phyloP scores from a whole-genome alignment of 345 rosid genomes.

The Rubroshorea leprosula region DNA sequence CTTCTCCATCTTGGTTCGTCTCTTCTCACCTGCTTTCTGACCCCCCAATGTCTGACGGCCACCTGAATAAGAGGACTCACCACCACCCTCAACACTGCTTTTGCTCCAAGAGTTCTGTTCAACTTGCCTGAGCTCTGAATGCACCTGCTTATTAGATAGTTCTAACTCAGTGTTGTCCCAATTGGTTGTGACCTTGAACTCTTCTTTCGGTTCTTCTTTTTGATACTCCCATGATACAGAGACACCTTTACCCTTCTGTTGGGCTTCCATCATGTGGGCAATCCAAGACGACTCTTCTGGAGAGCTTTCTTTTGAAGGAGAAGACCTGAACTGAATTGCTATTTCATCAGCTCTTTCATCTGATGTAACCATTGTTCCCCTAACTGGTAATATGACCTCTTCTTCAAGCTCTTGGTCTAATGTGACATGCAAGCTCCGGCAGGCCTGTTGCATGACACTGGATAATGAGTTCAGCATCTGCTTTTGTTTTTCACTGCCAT shows the following conservation, averaged over 20 bases:
- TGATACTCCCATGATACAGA: slow-evolving; percentile 56
- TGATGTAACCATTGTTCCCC: slow-evolving; percentile 27
- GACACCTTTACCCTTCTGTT: slow-evolving; percentile 54
- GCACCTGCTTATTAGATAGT: slow-evolving; percentile 22
- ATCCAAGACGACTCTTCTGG: slow-evolving; percentile 54
- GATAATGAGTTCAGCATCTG: slow-evolving; percentile 45
- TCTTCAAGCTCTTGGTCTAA: slow-evolving; percentile 54
- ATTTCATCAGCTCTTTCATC: slow-evolving; percentile 21
- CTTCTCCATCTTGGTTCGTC: slow-evolving; percentile 74
- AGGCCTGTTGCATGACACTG: slow-evolving; percentile 41
- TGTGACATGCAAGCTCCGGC: slow-evolving; percentile 41
- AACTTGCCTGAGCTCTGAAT: slow-evolving; percentile 34
- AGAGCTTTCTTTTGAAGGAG: slow-evolving; percentile 35
- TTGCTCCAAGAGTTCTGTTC: slow-evolving; percentile 29
- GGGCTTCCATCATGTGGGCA: slow-evolving; percentile 48
- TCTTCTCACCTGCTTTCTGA: slow-evolving; percentile 53
- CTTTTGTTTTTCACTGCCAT: slow-evolving; percentile 36
- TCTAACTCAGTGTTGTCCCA: slow-evolving; percentile 36
- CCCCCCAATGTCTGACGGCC: slow-evolving; percentile 27
- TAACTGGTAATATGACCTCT: slow-evolving; percentile 29
- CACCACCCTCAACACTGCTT: slow-evolving; percentile 25
- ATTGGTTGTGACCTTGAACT: slow-evolving; percentile 40
- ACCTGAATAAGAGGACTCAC: slow-evolving; percentile 28
- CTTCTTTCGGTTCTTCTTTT: slow-evolving; percentile 58
- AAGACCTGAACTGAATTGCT: slow-evolving; percentile 24